A percentile compares a stretch with the other conserved stretches of the same genome.
Conservation (phyloP, 2,329 filamentous ascomycete species). For the Torrubiellomyces zombiae region DNA sequence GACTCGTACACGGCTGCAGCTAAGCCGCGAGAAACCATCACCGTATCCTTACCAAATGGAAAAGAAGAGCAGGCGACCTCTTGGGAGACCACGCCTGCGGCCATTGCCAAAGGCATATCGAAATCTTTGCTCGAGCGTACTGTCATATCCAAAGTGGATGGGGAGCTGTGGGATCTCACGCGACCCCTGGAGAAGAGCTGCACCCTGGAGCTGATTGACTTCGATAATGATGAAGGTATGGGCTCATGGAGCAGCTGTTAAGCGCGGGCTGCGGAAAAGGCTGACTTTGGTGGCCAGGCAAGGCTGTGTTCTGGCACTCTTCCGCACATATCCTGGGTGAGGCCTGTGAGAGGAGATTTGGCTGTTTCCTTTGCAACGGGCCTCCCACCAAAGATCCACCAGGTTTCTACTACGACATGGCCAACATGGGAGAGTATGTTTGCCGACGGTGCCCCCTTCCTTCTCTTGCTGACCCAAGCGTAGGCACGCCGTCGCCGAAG, state of each 20-base stretch:
- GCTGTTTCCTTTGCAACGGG: conserved; percentile 84
- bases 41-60: conserved; percentile 57
- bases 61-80: conserved; percentile 57
- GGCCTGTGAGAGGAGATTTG: conserved; percentile 76
- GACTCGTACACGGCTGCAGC: conserved; percentile 18
- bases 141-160: conserved; percentile 74
- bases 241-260: too few species aligned
- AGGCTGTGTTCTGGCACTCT: conserved; percentile 96
- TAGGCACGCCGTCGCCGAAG: conserved; percentile 51
- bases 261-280: background rate
- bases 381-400: conserved; percentile 62
- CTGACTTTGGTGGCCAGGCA: conserved; percentile 31
- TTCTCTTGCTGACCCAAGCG: conserved; percentile 27
- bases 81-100: conserved; percentile 79
- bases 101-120: conserved; percentile 62
- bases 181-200: conserved; percentile 78
- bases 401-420: conserved; percentile 98
- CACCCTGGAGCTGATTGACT: conserved; percentile 70
- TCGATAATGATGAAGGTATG: conserved; percentile 35
- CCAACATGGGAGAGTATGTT: conserved; percentile 27
- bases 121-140: conserved; percentile 76
- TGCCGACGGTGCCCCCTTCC: background rate
- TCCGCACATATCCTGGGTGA: conserved; percentile 93
- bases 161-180: conserved; percentile 80
- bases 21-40: conserved; percentile 59